These are phyloP conservation scores for Rhizomucor miehei DNA, from an alignment of 371 early-diverging fungal species.

Conservation along the genomic window DNA sequence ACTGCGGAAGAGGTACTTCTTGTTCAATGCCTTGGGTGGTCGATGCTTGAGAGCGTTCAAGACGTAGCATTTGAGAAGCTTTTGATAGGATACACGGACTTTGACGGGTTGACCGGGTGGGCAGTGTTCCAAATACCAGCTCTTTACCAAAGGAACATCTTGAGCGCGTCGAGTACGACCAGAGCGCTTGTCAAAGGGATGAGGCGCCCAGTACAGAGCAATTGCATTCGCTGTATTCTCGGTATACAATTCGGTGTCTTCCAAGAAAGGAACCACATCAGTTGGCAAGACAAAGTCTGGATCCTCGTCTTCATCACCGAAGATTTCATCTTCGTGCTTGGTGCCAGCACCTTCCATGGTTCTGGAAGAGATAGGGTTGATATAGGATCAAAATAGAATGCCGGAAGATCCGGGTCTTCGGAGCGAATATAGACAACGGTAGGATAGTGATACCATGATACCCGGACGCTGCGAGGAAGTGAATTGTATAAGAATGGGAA, in stretches of 20 bases:
- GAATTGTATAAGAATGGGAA: conserved; percentile 98
- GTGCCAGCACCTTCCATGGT: conserved; percentile 52
- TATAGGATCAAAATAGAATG: conserved; percentile 96
- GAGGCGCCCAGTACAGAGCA: conserved; percentile 96
- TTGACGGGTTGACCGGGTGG: conserved; percentile 95
- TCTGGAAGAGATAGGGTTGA: conserved; percentile 94
- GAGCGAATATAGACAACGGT: conserved; percentile 83
- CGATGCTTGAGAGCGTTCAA: conserved; percentile 86
- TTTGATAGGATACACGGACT: conserved; percentile 97
- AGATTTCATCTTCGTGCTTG: conserved; percentile 84
- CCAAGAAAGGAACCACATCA: conserved; percentile 84
- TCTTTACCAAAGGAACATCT: conserved; percentile 94
- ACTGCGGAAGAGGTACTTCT: conserved; percentile 92
- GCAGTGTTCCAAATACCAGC: conserved; percentile 97
- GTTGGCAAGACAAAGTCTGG: conserved; percentile 77
- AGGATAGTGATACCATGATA: conserved; percentile 94
- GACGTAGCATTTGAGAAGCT: conserved; percentile 89
- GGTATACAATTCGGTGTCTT: conserved; percentile 75
- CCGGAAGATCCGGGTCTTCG: conserved; percentile 95
- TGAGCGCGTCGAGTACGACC: conserved; percentile 93
- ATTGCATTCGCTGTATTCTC: conserved; percentile 93
- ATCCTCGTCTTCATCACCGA: conserved; percentile 75
- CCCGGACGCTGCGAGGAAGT: conserved; percentile 88
- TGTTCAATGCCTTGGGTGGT: conserved; percentile 85
- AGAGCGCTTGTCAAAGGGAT: conserved; percentile 93